Conservation (phyloP, 179 eudicot species). For the Silene vulgaris region DNA sequence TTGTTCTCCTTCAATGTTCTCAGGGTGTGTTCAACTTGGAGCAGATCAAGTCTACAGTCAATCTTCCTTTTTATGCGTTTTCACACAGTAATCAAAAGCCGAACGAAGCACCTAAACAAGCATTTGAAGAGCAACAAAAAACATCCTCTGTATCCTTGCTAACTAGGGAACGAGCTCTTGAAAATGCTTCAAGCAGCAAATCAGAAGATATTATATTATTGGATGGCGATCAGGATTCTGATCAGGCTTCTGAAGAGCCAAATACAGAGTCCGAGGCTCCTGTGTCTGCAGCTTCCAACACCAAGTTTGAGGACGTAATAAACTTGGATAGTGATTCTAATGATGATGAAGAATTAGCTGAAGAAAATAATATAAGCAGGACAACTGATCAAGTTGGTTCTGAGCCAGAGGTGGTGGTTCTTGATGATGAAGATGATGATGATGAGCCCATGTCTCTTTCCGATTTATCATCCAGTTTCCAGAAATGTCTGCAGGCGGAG, state of each 20-base stretch:
- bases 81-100: constrained; percentile 28
- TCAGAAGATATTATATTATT: constrained; percentile 50
- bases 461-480: constrained; percentile 71
- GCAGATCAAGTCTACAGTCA: constrained; percentile 77
- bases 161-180: constrained; percentile 18
- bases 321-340: constrained; percentile 37
- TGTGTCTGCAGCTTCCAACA: constrained; percentile 18
- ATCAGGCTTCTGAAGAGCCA: constrained; percentile 30
- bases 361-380: constrained; percentile 19
- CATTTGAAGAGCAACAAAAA: constrained; percentile 27
- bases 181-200: constrained; percentile 20
- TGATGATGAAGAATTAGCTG: constrained; percentile 33
- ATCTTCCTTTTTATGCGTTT: constrained; percentile 75
- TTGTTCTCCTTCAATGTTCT: not conserved
- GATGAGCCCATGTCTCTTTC: constrained; percentile 58
- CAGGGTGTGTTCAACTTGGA: constrained; percentile 56
- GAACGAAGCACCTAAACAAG: constrained; percentile 23
- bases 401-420: constrained; percentile 27
- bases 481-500: constrained; percentile 50
- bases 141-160: not conserved
- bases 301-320: constrained; percentile 43
- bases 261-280: constrained; percentile 21
- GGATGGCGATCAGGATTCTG: constrained; percentile 27
- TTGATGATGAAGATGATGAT: constrained; percentile 30
- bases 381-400: constrained; percentile 23